Conservation (phyloP, 2,329 filamentous ascomycete genomes). For the Diaporthe longicolla region DNA sequence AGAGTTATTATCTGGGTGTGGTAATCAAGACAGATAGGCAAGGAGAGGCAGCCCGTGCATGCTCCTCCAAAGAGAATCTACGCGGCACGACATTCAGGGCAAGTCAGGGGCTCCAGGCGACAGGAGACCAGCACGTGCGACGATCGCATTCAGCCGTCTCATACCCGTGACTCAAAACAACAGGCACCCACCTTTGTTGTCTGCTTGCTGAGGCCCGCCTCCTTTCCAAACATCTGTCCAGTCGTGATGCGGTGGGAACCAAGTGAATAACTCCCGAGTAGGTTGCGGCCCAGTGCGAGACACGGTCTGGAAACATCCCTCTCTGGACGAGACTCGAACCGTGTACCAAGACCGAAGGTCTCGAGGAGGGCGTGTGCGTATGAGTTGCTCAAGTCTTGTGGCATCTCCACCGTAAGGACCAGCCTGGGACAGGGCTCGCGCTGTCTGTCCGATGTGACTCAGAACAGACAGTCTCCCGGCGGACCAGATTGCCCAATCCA, state of each 20-base stretch:
- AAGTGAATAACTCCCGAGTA: not conserved
- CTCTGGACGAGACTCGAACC: not conserved
- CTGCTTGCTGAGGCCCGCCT: not conserved
- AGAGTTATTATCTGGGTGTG: not conserved
- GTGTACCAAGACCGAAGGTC: not conserved
- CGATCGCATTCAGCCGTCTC: not conserved
- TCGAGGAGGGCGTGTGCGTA: slow-evolving; percentile 14
- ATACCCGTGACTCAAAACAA: not conserved
- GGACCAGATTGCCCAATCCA: not conserved
- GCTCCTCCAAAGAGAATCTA: not conserved
- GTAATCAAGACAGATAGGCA: too few relatives aligned
- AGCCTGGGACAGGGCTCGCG: not conserved
- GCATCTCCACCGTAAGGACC: not conserved
- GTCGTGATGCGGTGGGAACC: not conserved
- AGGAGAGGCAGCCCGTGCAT: not conserved
- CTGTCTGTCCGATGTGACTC: slow-evolving; percentile 10
- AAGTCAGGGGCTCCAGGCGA: not conserved
- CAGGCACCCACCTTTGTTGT: not conserved
- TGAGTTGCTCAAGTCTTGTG: not conserved
- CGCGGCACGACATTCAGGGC: not conserved
- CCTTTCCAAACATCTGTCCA: not conserved
- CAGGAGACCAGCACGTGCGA: not conserved
- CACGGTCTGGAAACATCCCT: not conserved
- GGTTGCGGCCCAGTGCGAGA: not conserved
- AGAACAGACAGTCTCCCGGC: not conserved